Evolutionary conservation across 2,329 filamentous ascomycete genomes (phyloP), one percentile per base, ranked within the genome.

Genomic region (Grosmannia penicillata): DNA sequence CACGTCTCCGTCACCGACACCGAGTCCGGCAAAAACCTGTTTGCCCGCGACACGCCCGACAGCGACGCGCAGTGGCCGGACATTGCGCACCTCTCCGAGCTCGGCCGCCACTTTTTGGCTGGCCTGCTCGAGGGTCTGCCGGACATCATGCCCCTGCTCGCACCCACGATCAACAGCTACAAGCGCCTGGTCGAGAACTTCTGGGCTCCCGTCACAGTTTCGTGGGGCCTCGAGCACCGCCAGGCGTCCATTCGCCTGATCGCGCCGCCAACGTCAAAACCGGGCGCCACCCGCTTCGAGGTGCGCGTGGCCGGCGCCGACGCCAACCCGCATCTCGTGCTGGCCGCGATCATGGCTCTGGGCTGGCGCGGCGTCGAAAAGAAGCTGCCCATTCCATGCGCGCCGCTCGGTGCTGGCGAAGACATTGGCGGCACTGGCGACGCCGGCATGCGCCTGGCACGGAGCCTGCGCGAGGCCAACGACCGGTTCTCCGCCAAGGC

Each of bases 181-280:
- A 98, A 98, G 63, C 79, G 91, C 4, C 71, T 98, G 1, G 91
- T 98, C 3, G 91, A 98, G 65, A 96, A 96, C 62, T 96, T 95
- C 61, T 98, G 91, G 91, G 91, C 91, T 0, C 91, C 91, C 0
- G 91, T 98, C 6, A 95, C 89, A 0, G 91, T 96, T 0, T 94
- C 85, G 0, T 98, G 91, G 91, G 91, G 91, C 1, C 63, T 95
- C 6, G 91, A 96, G 59, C 89, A 98, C 56, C 83, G 91, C 44
- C 87, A 86, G 6, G 89, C 91, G 0, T 93, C 83, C 0, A 81
- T 98, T 47, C 75, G 91, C 15, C 61, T 98, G 25, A 95, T 98
- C 48, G 76, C 84, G 0, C 89, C 89, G 11, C 89, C 91, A 0
- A 91, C 83, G 0, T 72, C 81, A 25, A 89, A 85, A 47, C 68